These are phyloP conservation scores for Dunaliella primolecta DNA, from an alignment of 139 green algal species.

Conservation along the genomic window DNA sequence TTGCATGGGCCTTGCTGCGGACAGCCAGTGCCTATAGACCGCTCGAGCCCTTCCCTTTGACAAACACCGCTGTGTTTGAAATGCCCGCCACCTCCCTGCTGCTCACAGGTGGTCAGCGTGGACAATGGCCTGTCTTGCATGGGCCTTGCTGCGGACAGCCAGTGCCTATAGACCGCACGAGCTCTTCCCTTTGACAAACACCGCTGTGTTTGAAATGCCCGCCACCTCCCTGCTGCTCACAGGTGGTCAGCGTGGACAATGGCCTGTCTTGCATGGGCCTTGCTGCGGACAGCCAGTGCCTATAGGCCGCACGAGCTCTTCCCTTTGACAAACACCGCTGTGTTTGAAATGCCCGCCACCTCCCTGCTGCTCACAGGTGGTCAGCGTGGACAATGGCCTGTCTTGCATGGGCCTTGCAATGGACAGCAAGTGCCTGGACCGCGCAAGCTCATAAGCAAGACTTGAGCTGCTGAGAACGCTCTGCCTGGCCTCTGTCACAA, in stretches of 20 bases:
- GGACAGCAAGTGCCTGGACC: conserved; percentile 74
- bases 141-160: conserved; percentile 83
- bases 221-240: background rate
- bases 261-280: conserved; percentile 94
- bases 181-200: too few relatives aligned
- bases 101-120: conserved; percentile 65
- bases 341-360: too few relatives aligned
- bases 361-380: background rate
- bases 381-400: conserved; percentile 94
- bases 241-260: conserved; percentile 88
- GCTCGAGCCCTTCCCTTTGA: too few relatives aligned
- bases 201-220: too few relatives aligned
- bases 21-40: conserved; percentile 75
- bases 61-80: too few relatives aligned
- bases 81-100: too few relatives aligned
- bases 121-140: conserved; percentile 96
- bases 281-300: conserved; percentile 75
- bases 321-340: too few relatives aligned
- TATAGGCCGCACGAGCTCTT: too few relatives aligned
- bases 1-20: conserved; percentile 86
- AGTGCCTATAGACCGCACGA: conserved; percentile 69
- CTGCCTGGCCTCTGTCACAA: too few relatives aligned
- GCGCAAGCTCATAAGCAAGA: too few relatives aligned
- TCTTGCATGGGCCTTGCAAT: conserved; percentile 90
- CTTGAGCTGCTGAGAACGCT: too few relatives aligned